Percentiles rank a stretch among this genome's conserved stretches.
phyloP scores from a whole-genome alignment of 345 rosid species.

The Hibiscus syriacus region DNA sequence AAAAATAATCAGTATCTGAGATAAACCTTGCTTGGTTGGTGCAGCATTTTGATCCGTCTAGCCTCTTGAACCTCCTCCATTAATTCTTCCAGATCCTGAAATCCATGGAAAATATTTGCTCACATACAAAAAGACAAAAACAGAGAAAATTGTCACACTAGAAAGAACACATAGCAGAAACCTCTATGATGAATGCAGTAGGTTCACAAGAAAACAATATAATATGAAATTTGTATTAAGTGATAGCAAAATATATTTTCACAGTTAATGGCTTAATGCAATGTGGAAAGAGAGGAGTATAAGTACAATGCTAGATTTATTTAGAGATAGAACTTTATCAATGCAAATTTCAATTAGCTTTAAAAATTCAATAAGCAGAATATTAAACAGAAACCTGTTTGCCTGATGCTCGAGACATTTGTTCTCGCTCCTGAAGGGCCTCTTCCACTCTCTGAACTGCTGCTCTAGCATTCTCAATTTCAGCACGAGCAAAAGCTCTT shows the following conservation, averaged over 20 bases:
- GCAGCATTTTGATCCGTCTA: constrained; percentile 96
- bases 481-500: constrained; percentile 90
- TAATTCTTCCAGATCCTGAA: constrained; percentile 79
- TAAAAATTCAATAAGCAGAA: neutral
- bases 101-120: constrained; percentile 11
- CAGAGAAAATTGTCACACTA: neutral
- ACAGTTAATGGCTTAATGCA: neutral
- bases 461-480: constrained; percentile 96
- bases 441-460: constrained; percentile 98
- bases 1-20: constrained; percentile 8
- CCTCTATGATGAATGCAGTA: constrained; percentile 1
- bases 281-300: neutral
- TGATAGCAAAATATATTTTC: neutral
- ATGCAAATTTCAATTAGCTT: neutral
- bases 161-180: neutral
- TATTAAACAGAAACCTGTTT: constrained; percentile 36
- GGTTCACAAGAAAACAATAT: neutral
- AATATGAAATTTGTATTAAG: neutral
- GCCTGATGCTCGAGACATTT: constrained; percentile 64
- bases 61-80: constrained; percentile 99
- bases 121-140: neutral
- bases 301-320: neutral
- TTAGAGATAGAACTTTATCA: neutral
- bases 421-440: constrained; percentile 82
- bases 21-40: constrained; percentile 94